phyloP scores from a whole-genome alignment of 306 rosid genomes.

The Dalbergia cochinchinensis region DNA sequence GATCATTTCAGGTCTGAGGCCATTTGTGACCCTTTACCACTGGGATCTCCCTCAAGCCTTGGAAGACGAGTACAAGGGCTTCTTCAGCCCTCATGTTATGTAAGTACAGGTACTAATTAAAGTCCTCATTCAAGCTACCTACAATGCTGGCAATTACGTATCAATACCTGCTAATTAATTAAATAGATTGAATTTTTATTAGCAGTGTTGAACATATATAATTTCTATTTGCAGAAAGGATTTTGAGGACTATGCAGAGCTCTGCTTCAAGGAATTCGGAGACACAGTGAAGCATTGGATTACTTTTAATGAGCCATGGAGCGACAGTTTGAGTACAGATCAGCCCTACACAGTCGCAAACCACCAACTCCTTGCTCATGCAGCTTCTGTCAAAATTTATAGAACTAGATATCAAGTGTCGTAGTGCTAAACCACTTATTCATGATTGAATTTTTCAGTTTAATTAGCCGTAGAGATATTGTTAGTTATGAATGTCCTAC shows the following conservation, averaged over 20 bases:
- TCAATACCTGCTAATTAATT: background rate
- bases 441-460: background rate
- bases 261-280: constrained; percentile 54
- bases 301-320: constrained; percentile 54
- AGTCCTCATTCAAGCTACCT: constrained; percentile 13
- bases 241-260: constrained; percentile 43
- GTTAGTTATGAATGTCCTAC: constrained; percentile 19
- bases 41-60: constrained; percentile 58
- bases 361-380: constrained; percentile 54
- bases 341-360: constrained; percentile 36
- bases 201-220: background rate
- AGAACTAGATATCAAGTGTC: constrained; percentile 45
- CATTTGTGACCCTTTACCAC: constrained; percentile 53
- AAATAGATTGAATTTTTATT: constrained; percentile 3
- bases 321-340: constrained; percentile 17
- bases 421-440: background rate
- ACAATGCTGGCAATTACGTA: background rate
- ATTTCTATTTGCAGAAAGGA: constrained; percentile 44
- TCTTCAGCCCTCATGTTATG: constrained; percentile 46
- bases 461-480: background rate
- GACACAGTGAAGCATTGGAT: constrained; percentile 52
- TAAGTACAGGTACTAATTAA: constrained; percentile 1
- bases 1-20: constrained; percentile 38
- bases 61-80: constrained; percentile 46
- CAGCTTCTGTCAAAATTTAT: constrained; percentile 49